A percentile compares a stretch with the other conserved stretches of the same genome.
Evolutionary conservation across 2,329 filamentous ascomycete genomes (phyloP).

Genomic region (Hymenoscyphus occultus): DNA sequence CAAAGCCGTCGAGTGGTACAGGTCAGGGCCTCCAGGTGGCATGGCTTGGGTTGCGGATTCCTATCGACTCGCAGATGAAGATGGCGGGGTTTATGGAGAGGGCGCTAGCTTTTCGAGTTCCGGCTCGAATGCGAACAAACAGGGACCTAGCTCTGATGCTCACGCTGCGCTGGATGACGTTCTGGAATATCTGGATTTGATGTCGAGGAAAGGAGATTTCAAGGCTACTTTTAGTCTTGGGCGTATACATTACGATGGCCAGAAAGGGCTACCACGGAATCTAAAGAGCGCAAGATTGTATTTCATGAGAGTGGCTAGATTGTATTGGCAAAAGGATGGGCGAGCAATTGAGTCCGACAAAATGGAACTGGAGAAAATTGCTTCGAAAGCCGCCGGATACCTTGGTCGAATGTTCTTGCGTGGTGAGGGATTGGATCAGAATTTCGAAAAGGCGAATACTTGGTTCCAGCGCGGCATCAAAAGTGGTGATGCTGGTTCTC

Average conservation of each 20-base stretch:
- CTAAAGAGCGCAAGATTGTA: conserved; percentile 62
- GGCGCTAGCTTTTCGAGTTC: conserved; percentile 89
- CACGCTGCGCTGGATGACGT: conserved; percentile 90
- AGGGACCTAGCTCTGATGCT: conserved; percentile 70
- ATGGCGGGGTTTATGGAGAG: conserved; percentile 90
- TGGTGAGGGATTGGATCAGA: conserved; percentile 67
- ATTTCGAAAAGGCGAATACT: conserved; percentile 58
- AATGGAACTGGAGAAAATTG: conserved; percentile 58
- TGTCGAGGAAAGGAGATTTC: conserved; percentile 71
- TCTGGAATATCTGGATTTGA: conserved; percentile 78
- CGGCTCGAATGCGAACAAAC: conserved; percentile 74
- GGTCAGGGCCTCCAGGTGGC: conserved; percentile 87
- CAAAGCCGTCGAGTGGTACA: conserved; percentile 84
- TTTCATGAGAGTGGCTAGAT: conserved; percentile 63
- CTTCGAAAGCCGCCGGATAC: conserved; percentile 67
- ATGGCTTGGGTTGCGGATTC: conserved; percentile 72
- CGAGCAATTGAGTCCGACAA: conserved; percentile 55
- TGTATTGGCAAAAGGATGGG: conserved; percentile 66
- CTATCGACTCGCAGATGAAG: conserved; percentile 84
- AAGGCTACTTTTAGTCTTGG: conserved; percentile 68
- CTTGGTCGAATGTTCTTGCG: conserved; percentile 70
- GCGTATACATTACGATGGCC: conserved; percentile 68
- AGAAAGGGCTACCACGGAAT: conserved; percentile 58
- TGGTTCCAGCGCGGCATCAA: conserved; percentile 68
- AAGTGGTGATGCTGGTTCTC: conserved; percentile 63